Percentiles rank a stretch among this genome's conserved stretches.
Conservation (phyloP, 2,329 filamentous ascomycete genomes). For the Berkeleyomyces rouxiae region DNA sequence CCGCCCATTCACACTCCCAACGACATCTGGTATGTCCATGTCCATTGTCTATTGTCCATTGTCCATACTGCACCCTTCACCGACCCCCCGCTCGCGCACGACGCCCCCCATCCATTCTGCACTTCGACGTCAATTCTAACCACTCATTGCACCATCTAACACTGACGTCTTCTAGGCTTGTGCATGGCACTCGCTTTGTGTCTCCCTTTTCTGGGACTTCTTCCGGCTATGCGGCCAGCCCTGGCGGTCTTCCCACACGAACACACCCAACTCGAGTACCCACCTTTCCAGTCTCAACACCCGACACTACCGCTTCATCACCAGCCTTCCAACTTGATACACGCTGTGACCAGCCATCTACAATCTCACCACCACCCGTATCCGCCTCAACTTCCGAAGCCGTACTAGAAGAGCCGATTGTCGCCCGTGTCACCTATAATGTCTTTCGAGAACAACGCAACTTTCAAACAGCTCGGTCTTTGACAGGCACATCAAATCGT, state of each 20-base stretch:
- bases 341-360: constrained; percentile 23
- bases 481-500: constrained; percentile 56
- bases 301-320: constrained; percentile 17
- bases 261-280: constrained; percentile 21
- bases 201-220: constrained; percentile 28
- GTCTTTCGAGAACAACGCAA: constrained; percentile 70
- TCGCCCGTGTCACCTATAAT: constrained; percentile 72
- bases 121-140: neutral
- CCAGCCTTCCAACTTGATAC: constrained; percentile 22
- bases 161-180: constrained; percentile 33
- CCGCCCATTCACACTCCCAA: constrained; percentile 52
- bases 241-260: constrained; percentile 28
- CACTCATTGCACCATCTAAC: neutral
- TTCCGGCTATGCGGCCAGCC: constrained; percentile 24
- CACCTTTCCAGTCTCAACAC: constrained; percentile 6
- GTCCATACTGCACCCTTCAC: neutral
- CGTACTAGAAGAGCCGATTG: constrained; percentile 43
- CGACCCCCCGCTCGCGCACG: neutral
- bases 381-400: constrained; percentile 19
- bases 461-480: constrained; percentile 62
- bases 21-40: constrained; percentile 58
- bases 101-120: no score
- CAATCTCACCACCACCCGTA: constrained; percentile 20
- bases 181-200: constrained; percentile 43
- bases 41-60: no score